A percentile compares a stretch with the other conserved stretches of the same genome.
phyloP scores from a whole-genome alignment of 176 grass and related monocot genomes.

The Urochloa ruziziensis region DNA sequence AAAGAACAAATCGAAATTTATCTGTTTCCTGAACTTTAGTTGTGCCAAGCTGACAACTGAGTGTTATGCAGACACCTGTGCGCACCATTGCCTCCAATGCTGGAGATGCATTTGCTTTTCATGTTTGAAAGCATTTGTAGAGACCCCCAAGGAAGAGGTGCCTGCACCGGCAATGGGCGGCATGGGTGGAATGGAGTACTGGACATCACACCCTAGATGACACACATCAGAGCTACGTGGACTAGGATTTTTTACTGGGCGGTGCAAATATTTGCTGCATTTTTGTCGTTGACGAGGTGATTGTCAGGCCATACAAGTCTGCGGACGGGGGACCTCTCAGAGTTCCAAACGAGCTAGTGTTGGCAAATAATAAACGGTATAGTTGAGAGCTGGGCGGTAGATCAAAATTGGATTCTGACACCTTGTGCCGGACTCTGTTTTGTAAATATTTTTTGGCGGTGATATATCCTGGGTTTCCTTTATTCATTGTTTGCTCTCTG shows the following conservation, averaged over 20 bases:
- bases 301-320: constrained; percentile 24
- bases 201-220: not conserved
- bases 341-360: constrained; percentile 22
- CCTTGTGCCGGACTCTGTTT: not conserved
- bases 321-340: constrained; percentile 18
- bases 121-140: constrained; percentile 81
- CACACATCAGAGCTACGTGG: constrained; percentile 19
- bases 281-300: constrained; percentile 25
- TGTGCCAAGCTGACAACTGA: not conserved
- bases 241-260: constrained; percentile 40
- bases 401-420: constrained; percentile 27
- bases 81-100: constrained; percentile 90
- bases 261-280: constrained; percentile 40
- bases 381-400: constrained; percentile 8
- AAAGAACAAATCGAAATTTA: not conserved
- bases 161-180: constrained; percentile 65
- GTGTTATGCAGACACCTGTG: constrained; percentile 74
- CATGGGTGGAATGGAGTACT: constrained; percentile 98
- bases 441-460: not conserved
- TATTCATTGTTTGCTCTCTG: not conserved
- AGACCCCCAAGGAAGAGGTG: constrained; percentile 84
- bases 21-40: not conserved
- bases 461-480: not conserved
- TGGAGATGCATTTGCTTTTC: constrained; percentile 29
- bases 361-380: constrained; percentile 10